phyloP scores from a whole-genome alignment of 2,329 filamentous ascomycete genomes.

The Talaromyces sp. region DNA sequence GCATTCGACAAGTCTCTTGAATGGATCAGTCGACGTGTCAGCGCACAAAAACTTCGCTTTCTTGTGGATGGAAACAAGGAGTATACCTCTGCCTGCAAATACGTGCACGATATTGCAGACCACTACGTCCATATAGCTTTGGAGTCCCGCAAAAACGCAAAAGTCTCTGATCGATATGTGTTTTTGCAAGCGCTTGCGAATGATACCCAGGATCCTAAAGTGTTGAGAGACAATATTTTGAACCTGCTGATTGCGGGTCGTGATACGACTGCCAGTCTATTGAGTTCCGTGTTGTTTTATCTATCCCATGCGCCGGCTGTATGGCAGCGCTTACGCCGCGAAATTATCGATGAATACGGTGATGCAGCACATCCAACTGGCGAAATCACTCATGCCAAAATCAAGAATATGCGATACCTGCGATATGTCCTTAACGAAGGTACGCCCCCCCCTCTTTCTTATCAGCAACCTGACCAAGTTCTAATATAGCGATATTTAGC shows the following conservation, averaged over 20 bases:
- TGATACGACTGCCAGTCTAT: constrained; percentile 53
- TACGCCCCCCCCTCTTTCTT: neutral
- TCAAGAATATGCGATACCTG: constrained; percentile 21
- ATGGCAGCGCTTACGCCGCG: constrained; percentile 27
- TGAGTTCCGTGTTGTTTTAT: constrained; percentile 46
- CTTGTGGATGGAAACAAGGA: constrained; percentile 17
- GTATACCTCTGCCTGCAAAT: constrained; percentile 16
- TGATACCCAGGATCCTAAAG: constrained; percentile 48
- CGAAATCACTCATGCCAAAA: constrained; percentile 35
- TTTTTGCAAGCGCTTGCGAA: constrained; percentile 51
- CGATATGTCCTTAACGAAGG: constrained; percentile 22
- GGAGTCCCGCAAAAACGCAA: constrained; percentile 62
- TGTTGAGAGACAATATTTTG: constrained; percentile 51
- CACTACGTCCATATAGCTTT: constrained; percentile 72
- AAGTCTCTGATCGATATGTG: constrained; percentile 48
- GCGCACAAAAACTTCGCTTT: constrained; percentile 15
- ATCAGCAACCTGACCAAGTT: neutral
- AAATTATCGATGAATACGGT: constrained; percentile 27
- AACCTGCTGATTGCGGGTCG: constrained; percentile 55
- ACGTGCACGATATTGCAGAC: constrained; percentile 17
- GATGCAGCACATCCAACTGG: constrained; percentile 1
- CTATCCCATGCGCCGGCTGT: constrained; percentile 31
- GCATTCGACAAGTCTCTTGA: constrained; percentile 17
- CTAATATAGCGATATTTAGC: neutral
- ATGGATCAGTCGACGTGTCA: constrained; percentile 15